Conservation (phyloP, 352 stramenopile genomes). For the Phytophthora ramorum region DNA sequence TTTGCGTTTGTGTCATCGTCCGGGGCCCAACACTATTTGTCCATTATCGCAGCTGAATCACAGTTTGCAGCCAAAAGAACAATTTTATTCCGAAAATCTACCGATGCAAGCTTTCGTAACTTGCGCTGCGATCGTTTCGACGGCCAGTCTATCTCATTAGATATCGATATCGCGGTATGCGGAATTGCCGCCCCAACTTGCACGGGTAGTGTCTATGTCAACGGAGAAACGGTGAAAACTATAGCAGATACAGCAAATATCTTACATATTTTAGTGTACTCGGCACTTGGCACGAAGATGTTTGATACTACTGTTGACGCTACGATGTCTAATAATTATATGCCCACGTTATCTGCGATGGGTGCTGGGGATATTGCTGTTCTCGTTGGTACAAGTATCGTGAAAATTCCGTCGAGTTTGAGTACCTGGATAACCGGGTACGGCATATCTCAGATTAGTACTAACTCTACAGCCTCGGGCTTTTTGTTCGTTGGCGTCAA, state of each 20-base stretch:
- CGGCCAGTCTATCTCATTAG: slow-evolving; percentile 42
- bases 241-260: slow-evolving; percentile 17
- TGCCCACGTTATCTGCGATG: slow-evolving; percentile 17
- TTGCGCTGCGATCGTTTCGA: slow-evolving; percentile 66
- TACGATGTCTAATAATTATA: slow-evolving; percentile 18
- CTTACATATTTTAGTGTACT: slow-evolving; percentile 34
- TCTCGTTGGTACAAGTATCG: slow-evolving; percentile 20
- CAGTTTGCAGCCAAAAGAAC: slow-evolving; percentile 43
- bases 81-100: slow-evolving; percentile 51
- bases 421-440: slow-evolving; percentile 18
- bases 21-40: slow-evolving; percentile 42
- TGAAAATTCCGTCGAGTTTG: slow-evolving; percentile 14
- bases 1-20: slow-evolving; percentile 50
- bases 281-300: slow-evolving; percentile 5
- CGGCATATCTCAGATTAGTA: slow-evolving; percentile 18
- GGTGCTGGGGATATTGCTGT: slow-evolving; percentile 15
- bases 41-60: slow-evolving; percentile 55
- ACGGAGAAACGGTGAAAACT: slow-evolving; percentile 21
- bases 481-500: slow-evolving; percentile 42
- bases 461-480: slow-evolving; percentile 20
- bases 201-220: slow-evolving; percentile 7
- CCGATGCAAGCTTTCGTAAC: slow-evolving; percentile 24
- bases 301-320: slow-evolving; percentile 6
- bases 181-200: slow-evolving; percentile 22
- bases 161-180: slow-evolving; percentile 45